Conservation (phyloP, 78 protist species). For the Chrysochromulina parva region DNA sequence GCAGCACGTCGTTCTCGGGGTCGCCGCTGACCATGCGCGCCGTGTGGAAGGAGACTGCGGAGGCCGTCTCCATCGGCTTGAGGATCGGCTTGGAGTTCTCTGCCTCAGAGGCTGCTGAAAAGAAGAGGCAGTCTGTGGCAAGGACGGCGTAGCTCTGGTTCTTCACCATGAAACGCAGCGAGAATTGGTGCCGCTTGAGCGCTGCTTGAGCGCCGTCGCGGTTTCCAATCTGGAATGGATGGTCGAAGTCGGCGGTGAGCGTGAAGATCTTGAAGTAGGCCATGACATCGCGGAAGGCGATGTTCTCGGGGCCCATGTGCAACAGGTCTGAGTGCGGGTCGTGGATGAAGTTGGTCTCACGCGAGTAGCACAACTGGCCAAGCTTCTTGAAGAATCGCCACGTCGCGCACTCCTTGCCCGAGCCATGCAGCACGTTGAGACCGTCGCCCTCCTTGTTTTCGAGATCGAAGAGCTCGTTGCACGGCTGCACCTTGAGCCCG, state of each 20-base stretch:
- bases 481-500: neutral
- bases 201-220: no score
- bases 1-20: conserved; percentile 42
- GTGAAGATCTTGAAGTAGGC: neutral
- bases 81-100: no score
- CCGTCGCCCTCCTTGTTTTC: neutral
- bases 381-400: neutral
- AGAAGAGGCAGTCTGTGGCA: no score
- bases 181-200: no score
- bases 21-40: neutral
- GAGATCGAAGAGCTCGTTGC: conserved; percentile 16
- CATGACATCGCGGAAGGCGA: neutral
- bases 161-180: no score
- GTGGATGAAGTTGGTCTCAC: neutral
- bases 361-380: neutral
- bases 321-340: neutral
- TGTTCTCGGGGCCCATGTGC: neutral
- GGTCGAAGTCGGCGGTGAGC: neutral
- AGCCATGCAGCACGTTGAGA: neutral
- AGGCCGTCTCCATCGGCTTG: neutral
- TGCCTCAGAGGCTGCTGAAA: no score
- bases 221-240: no score
- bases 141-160: no score
- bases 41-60: neutral
- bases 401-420: neutral